Conservation (phyloP, 768 basidiomycete species). For the Podaxis mareebaensis region DNA sequence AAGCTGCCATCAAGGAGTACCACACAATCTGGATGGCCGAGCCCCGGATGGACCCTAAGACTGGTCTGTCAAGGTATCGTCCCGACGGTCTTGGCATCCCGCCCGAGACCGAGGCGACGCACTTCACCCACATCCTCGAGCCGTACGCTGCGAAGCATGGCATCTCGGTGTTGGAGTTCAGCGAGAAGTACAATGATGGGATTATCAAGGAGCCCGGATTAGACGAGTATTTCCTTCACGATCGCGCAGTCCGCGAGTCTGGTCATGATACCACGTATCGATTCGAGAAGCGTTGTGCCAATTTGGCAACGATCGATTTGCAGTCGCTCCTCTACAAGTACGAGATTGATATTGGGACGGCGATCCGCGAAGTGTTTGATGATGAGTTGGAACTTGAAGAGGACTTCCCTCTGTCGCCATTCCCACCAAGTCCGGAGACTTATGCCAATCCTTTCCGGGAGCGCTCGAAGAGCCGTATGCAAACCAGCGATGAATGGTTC, state of each 20-base stretch:
- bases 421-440: conserved; percentile 77
- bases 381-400: conserved; percentile 91
- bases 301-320: conserved; percentile 94
- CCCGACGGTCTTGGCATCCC: conserved; percentile 95
- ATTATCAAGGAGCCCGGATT: conserved; percentile 80
- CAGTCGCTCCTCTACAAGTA: conserved; percentile 98
- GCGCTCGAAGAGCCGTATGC: conserved; percentile 57
- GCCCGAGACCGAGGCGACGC: conserved; percentile 97
- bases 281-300: conserved; percentile 96
- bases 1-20: conserved; percentile 98
- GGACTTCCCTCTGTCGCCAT: conserved; percentile 88
- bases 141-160: conserved; percentile 93
- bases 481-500: conserved; percentile 91
- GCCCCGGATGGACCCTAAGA: conserved; percentile 92
- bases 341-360: conserved; percentile 97
- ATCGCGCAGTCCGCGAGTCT: conserved; percentile 93
- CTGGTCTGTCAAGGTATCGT: conserved; percentile 91
- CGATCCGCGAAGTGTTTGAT: conserved; percentile 93
- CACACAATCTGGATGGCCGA: conserved; percentile 96
- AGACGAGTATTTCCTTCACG: conserved; percentile 97
- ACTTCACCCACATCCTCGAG: conserved; percentile 97
- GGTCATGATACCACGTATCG: conserved; percentile 97
- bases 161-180: conserved; percentile 93
- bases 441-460: conserved; percentile 66
- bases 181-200: conserved; percentile 91